phyloP scores from a whole-genome alignment of 768 basidiomycete genomes.

The Mycena olivaceomarginata region DNA sequence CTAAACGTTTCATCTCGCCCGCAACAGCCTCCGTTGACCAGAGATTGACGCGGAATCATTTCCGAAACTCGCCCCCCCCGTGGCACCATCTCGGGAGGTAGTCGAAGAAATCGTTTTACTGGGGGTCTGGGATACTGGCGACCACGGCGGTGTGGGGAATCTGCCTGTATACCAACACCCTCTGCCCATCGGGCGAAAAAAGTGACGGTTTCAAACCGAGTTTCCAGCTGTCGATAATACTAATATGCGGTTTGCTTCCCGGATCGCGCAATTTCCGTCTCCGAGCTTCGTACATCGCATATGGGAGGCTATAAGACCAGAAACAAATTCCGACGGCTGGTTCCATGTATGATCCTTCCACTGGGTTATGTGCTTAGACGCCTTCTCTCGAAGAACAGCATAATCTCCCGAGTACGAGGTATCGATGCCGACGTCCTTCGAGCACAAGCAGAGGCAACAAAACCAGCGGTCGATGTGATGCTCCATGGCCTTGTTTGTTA shows the following conservation, averaged over 20 bases:
- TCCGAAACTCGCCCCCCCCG: background rate
- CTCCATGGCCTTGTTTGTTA: background rate
- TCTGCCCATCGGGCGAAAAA: slow-evolving; percentile 33
- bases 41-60: background rate
- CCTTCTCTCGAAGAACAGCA: background rate
- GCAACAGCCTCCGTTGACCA: slow-evolving; percentile 13
- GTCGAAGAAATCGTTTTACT: background rate
- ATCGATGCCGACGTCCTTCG: background rate
- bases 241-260: slow-evolving; percentile 6
- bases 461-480: background rate
- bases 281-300: slow-evolving; percentile 12
- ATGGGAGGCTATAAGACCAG: slow-evolving; percentile 26
- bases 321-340: background rate
- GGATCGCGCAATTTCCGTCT: background rate
- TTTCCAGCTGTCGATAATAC: slow-evolving; percentile 21
- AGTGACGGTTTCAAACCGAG: background rate
- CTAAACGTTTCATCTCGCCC: background rate
- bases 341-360: background rate
- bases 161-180: slow-evolving; percentile 18
- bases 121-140: background rate
- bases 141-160: slow-evolving; percentile 21
- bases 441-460: background rate
- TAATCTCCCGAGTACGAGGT: background rate
- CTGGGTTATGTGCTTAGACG: slow-evolving; percentile 7
- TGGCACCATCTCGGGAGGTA: slow-evolving; percentile 27